phyloP scores from a whole-genome alignment of 176 grass and related monocot genomes.

The Phyllostachys edulis region DNA sequence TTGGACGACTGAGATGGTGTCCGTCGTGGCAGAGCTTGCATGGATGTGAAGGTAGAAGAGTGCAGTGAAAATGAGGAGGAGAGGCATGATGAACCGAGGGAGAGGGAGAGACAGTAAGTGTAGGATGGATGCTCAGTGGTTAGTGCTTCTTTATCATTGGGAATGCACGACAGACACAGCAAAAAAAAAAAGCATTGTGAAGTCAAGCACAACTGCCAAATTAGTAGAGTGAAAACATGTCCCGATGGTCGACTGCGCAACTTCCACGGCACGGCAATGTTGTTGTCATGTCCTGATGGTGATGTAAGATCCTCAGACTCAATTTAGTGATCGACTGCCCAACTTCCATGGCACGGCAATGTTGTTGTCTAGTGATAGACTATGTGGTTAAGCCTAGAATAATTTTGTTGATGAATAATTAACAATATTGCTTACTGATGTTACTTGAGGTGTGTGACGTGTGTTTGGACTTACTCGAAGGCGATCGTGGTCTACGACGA shows the following conservation, averaged over 20 bases:
- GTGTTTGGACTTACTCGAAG: too few relatives aligned
- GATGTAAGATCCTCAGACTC: too few relatives aligned
- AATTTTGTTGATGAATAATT: too few relatives aligned
- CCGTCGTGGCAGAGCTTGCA: background rate
- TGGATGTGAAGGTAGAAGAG: background rate
- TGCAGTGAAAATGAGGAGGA: background rate
- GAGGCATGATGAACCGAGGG: conserved; percentile 17
- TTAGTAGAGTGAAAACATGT: background rate
- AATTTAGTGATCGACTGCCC: too few relatives aligned
- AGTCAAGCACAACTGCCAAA: background rate
- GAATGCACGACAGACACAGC: background rate
- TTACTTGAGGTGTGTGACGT: too few relatives aligned
- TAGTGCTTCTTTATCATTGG: background rate
- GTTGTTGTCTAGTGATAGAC: background rate
- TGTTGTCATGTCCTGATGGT: too few relatives aligned
- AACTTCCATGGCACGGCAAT: too few relatives aligned
- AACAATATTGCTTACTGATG: too few relatives aligned
- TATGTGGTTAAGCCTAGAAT: too few relatives aligned
- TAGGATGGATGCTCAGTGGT: background rate
- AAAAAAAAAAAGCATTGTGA: background rate
- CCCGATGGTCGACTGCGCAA: too few relatives aligned
- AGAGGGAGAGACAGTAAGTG: background rate
- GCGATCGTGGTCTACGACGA: too few relatives aligned
- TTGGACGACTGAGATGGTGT: conserved; percentile 7
- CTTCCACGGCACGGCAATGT: background rate